A percentile compares a stretch with the other conserved stretches of the same genome.
Conservation (phyloP, 1,139 yeast genomes). For the Keqinozyma sinolaborantium region DNA sequence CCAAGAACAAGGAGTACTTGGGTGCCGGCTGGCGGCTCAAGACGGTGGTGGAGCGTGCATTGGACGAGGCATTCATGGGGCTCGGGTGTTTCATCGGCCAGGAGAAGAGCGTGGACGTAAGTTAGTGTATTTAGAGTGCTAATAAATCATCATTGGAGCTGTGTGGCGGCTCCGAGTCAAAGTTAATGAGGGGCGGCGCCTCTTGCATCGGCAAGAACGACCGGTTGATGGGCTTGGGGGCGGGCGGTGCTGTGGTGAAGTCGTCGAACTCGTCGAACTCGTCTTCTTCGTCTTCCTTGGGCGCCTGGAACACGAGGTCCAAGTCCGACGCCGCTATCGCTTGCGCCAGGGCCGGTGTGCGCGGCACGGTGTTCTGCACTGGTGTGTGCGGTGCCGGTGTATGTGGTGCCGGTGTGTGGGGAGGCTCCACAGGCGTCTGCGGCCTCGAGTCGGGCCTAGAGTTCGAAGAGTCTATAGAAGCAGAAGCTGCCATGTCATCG, state of each 20-base stretch:
- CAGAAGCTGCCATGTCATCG: no score
- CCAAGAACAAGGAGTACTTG: conserved; percentile 61
- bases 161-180: conserved; percentile 4
- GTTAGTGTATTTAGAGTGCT: conserved; percentile 3
- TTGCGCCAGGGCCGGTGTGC: conserved; percentile 1
- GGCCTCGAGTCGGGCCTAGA: not conserved
- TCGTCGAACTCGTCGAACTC: conserved; percentile 15
- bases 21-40: conserved; percentile 86
- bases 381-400: not conserved
- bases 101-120: conserved; percentile 42
- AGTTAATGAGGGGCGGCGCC: conserved; percentile 12
- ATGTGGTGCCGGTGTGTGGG: not conserved
- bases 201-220: conserved; percentile 13
- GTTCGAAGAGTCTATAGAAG: no score
- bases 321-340: conserved; percentile 8
- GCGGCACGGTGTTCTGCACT: not conserved
- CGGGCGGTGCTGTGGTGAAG: conserved; percentile 15
- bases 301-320: conserved; percentile 8
- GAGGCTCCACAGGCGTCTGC: not conserved
- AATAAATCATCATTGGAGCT: conserved; percentile 6
- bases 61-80: conserved; percentile 89
- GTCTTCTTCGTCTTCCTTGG: conserved; percentile 3
- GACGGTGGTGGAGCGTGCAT: conserved; percentile 67
- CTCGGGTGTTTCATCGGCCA: conserved; percentile 73
- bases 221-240: conserved; percentile 7